Evolutionary conservation across 2,329 filamentous ascomycete genomes (phyloP).

Genomic region (Penicillium sp.): DNA sequence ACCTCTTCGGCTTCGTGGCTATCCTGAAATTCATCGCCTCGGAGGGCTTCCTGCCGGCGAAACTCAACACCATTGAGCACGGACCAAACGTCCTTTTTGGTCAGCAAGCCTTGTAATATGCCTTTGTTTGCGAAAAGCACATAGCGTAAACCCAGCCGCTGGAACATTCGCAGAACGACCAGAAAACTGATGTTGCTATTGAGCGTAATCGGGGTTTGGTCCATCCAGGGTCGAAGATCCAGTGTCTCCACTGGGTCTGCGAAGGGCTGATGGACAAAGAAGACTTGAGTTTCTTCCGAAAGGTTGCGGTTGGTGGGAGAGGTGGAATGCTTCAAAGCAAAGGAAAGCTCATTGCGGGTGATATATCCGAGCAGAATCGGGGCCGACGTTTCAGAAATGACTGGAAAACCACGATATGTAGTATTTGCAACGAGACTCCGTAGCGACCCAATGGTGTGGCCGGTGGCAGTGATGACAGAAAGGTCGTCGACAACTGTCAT

Average conservation of each 20-base stretch:
- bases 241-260: conserved; percentile 76
- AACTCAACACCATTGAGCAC: conserved; percentile 78
- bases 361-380: conserved; percentile 90
- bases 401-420: conserved; percentile 86
- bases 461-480: conserved; percentile 80
- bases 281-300: conserved; percentile 72
- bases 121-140: conserved; percentile 84
- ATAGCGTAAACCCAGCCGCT: conserved; percentile 88
- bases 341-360: conserved; percentile 83
- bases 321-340: conserved; percentile 69
- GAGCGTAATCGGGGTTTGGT: conserved; percentile 93
- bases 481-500: conserved; percentile 94
- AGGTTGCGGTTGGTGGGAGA: conserved; percentile 53
- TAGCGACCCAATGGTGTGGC: conserved; percentile 81
- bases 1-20: conserved; percentile 36
- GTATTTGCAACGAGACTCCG: conserved; percentile 70
- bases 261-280: conserved; percentile 81
- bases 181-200: conserved; percentile 75
- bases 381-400: conserved; percentile 75
- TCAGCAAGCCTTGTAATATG: conserved; percentile 78
- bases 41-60: conserved; percentile 34
- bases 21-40: conserved; percentile 30
- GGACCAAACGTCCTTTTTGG: conserved; percentile 97
- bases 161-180: conserved; percentile 90
- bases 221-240: conserved; percentile 96